Evolutionary conservation across 768 basidiomycete genomes (phyloP).

Genomic region (Termitomyces sp.): DNA sequence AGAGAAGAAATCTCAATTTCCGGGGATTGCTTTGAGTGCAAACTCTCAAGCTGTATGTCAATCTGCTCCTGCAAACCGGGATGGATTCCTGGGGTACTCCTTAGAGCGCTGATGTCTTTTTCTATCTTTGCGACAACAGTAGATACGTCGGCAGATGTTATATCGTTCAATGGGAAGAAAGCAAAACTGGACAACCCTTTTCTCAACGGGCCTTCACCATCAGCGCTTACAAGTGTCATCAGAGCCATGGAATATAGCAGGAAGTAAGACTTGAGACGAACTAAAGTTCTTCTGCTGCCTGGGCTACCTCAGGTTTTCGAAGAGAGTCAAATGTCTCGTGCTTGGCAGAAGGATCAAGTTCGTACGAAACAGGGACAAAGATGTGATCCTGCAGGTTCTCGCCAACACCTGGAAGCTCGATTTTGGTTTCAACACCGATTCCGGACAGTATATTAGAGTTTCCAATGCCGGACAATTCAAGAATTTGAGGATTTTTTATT

Average conservation of each 20-base stretch:
- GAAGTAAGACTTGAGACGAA: background rate
- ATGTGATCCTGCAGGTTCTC: conserved; percentile 16
- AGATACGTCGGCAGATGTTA: conserved; percentile 12
- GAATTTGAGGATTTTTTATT: conserved; percentile 14
- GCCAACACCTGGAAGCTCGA: conserved; percentile 14
- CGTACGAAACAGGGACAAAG: conserved; percentile 2
- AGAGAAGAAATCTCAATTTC: conserved; percentile 21
- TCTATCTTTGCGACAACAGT: conserved; percentile 16
- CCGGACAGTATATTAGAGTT: conserved; percentile 1
- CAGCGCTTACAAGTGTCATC: conserved; percentile 10
- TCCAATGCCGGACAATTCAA: conserved; percentile 17
- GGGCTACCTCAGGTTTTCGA: background rate
- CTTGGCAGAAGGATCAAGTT: conserved; percentile 3
- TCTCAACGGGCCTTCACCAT: conserved; percentile 19
- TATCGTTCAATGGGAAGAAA: conserved; percentile 20
- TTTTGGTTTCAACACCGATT: conserved; percentile 8
- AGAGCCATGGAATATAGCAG: background rate
- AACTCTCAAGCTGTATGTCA: conserved; percentile 26
- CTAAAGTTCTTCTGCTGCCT: conserved; percentile 3
- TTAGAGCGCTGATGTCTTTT: conserved; percentile 19
- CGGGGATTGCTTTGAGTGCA: conserved; percentile 20
- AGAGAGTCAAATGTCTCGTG: conserved; percentile 7
- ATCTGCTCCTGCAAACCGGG: conserved; percentile 36
- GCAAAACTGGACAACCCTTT: conserved; percentile 21
- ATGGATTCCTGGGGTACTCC: conserved; percentile 15